phyloP scores from a whole-genome alignment of 139 green algal species.

The Chlorella sp. region DNA sequence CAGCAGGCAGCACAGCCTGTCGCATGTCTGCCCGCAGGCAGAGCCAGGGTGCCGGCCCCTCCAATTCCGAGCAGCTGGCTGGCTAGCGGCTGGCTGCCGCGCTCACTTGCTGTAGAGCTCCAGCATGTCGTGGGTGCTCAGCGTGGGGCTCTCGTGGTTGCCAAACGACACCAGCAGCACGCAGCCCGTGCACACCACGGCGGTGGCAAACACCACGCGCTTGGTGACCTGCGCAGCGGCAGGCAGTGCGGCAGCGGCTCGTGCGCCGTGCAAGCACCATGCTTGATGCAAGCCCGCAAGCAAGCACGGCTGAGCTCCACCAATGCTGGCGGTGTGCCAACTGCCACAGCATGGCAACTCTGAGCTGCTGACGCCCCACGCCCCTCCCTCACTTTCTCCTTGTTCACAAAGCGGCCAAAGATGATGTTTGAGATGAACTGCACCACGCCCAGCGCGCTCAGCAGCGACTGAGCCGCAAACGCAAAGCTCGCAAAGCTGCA shows the following conservation, averaged over 20 bases:
- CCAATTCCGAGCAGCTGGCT: too few species aligned
- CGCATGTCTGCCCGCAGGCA: too few species aligned
- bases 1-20: background rate
- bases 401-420: slow-evolving; percentile 83
- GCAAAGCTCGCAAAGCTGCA: slow-evolving; percentile 52
- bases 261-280: too few species aligned
- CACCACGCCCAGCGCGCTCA: slow-evolving; percentile 84
- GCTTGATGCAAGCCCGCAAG: too few species aligned
- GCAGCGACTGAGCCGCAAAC: slow-evolving; percentile 88
- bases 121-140: slow-evolving; percentile 74
- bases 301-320: background rate
- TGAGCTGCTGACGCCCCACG: background rate
- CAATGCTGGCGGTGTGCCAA: background rate
- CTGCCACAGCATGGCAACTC: too few species aligned
- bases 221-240: slow-evolving; percentile 52
- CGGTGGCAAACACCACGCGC: slow-evolving; percentile 73
- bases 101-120: slow-evolving; percentile 66
- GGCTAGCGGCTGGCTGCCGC: background rate
- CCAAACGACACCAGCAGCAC: slow-evolving; percentile 89
- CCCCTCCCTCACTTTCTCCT: slow-evolving; percentile 67
- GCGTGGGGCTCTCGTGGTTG: slow-evolving; percentile 75
- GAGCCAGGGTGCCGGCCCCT: too few species aligned
- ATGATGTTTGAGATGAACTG: slow-evolving; percentile 93
- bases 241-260: background rate
- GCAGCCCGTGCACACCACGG: slow-evolving; percentile 81